Evolutionary conservation across 2,329 filamentous ascomycete species (phyloP).

Genomic region (Colletotrichum noveboracense): DNA sequence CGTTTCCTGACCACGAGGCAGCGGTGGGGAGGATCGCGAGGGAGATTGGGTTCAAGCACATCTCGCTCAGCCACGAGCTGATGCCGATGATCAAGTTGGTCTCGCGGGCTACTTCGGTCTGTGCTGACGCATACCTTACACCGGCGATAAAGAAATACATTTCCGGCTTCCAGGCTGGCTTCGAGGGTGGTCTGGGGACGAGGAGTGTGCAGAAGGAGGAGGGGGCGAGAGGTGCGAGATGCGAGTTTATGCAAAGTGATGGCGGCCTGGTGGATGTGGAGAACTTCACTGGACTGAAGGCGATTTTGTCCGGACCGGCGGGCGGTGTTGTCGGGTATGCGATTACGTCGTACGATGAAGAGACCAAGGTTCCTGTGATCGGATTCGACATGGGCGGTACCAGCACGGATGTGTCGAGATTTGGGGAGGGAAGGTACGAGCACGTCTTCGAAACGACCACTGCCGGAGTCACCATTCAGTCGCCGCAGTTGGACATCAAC

Average conservation of each 20-base stretch:
- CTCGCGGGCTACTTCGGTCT: slow-evolving; percentile 76
- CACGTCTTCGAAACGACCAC: slow-evolving; percentile 95
- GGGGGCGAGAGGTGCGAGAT: slow-evolving; percentile 74
- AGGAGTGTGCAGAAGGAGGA: slow-evolving; percentile 72
- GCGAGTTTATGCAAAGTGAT: slow-evolving; percentile 95
- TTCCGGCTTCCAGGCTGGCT: slow-evolving; percentile 78
- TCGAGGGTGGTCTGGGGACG: slow-evolving; percentile 79
- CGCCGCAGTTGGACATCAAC: slow-evolving; percentile 92
- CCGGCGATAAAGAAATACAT: slow-evolving; percentile 80
- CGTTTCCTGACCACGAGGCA: slow-evolving; percentile 85
- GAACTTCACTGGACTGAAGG: slow-evolving; percentile 82
- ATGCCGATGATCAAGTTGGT: slow-evolving; percentile 88
- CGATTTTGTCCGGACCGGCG: slow-evolving; percentile 89
- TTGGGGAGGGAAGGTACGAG: slow-evolving; percentile 84
- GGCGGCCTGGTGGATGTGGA: slow-evolving; percentile 77
- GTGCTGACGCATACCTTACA: slow-evolving; percentile 81
- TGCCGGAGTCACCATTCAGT: slow-evolving; percentile 92
- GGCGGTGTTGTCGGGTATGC: slow-evolving; percentile 94
- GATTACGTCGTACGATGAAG: slow-evolving; percentile 84
- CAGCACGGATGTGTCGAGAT: slow-evolving; percentile 88
- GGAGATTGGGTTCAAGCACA: slow-evolving; percentile 83
- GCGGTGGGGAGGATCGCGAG: slow-evolving; percentile 76
- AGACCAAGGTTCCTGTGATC: slow-evolving; percentile 85
- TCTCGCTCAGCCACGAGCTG: slow-evolving; percentile 79
- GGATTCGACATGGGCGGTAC: slow-evolving; percentile 97